phyloP scores from a whole-genome alignment of 2,329 filamentous ascomycete genomes.

The Fusarium haematococcum region DNA sequence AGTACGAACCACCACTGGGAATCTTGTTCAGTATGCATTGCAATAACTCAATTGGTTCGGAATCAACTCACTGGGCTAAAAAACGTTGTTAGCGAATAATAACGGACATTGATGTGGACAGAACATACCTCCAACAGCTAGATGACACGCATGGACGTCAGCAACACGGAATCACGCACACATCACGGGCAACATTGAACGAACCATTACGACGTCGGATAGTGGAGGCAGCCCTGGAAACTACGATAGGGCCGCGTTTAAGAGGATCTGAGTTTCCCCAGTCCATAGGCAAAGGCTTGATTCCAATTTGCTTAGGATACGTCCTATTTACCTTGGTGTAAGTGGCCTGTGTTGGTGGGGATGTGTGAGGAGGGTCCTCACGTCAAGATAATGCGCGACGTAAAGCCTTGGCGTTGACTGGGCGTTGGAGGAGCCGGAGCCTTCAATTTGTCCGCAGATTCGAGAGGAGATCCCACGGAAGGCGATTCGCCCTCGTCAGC shows the following conservation, averaged over 20 bases:
- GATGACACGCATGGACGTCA: slow-evolving; percentile 21
- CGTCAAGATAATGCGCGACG: slow-evolving; percentile 68
- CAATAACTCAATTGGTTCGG: background rate
- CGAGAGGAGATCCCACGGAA: slow-evolving; percentile 21
- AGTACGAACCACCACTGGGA: slow-evolving; percentile 85
- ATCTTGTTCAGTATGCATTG: slow-evolving; percentile 17
- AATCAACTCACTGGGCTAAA: slow-evolving; percentile 50
- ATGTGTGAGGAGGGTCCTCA: slow-evolving; percentile 46
- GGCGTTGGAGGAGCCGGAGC: slow-evolving; percentile 41
- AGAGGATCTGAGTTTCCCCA: slow-evolving; percentile 86
- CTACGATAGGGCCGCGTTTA: slow-evolving; percentile 87
- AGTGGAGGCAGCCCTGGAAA: slow-evolving; percentile 80
- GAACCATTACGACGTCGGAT: slow-evolving; percentile 84
- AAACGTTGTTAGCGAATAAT: slow-evolving; percentile 36
- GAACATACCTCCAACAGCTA: slow-evolving; percentile 69
- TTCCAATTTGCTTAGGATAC: slow-evolving; percentile 93
- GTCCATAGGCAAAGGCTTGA: slow-evolving; percentile 88
- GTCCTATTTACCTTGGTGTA: slow-evolving; percentile 61
- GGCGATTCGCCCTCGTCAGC: slow-evolving; percentile 11
- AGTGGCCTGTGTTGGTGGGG: slow-evolving; percentile 13
- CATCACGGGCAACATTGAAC: slow-evolving; percentile 43
- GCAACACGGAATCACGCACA: slow-evolving; percentile 17
- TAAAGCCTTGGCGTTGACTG: slow-evolving; percentile 58
- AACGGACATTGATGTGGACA: slow-evolving; percentile 23
- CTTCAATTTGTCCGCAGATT: slow-evolving; percentile 35